A percentile compares a stretch with the other conserved stretches of the same genome.
Conservation (phyloP, 345 rosid species). For the Barbarea vulgaris region DNA sequence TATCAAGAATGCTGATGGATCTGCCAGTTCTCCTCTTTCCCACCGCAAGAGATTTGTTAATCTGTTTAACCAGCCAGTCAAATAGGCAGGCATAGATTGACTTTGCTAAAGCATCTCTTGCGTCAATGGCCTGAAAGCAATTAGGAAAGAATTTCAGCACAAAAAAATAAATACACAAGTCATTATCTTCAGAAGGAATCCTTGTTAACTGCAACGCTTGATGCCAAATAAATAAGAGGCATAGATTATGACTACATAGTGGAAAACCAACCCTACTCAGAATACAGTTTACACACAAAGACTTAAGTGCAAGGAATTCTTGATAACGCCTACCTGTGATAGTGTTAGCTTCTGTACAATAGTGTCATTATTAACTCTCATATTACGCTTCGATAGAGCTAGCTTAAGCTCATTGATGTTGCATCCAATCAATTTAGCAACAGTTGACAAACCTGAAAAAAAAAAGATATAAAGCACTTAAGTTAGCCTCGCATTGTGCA, state of each 20-base stretch:
- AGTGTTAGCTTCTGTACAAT: slow-evolving; percentile 84
- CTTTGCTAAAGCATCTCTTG: slow-evolving; percentile 95
- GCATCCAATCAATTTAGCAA: slow-evolving; percentile 85
- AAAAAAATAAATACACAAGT: background rate
- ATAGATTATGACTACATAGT: slow-evolving; percentile 31
- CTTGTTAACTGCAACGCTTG: background rate
- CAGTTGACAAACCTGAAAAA: slow-evolving; percentile 62
- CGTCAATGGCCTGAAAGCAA: slow-evolving; percentile 69
- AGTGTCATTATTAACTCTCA: slow-evolving; percentile 88
- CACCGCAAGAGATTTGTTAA: slow-evolving; percentile 88
- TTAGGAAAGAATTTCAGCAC: background rate
- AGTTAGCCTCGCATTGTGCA: slow-evolving; percentile 23
- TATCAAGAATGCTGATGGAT: slow-evolving; percentile 98
- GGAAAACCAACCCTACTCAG: slow-evolving; percentile 66
- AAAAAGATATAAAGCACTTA: background rate
- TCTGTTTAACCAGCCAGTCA: slow-evolving; percentile 93
- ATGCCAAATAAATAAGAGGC: slow-evolving; percentile 4
- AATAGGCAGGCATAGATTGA: slow-evolving; percentile 87
- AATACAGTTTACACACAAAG: slow-evolving; percentile 61
- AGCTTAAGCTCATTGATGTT: slow-evolving; percentile 59
- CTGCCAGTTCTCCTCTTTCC: slow-evolving; percentile 91
- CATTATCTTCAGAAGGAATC: background rate
- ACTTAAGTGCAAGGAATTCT: slow-evolving; percentile 52
- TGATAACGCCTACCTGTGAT: slow-evolving; percentile 61
- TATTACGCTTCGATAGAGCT: slow-evolving; percentile 85